Evolutionary conservation across 2,329 filamentous ascomycete species (phyloP).

Genomic region (Pseudodiploospora longispora): DNA sequence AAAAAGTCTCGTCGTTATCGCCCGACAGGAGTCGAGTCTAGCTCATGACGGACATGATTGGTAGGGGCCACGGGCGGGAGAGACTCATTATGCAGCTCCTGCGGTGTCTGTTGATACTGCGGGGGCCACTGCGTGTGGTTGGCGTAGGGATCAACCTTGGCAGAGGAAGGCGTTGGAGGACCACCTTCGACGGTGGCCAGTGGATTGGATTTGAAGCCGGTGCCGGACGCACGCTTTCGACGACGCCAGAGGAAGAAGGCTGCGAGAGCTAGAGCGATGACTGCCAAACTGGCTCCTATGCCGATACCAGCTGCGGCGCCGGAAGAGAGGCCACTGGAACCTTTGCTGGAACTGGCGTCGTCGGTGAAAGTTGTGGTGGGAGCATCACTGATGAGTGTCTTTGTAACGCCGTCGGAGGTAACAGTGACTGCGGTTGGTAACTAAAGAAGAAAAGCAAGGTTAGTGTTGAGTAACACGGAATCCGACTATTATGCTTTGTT

Average conservation of each 20-base stretch:
- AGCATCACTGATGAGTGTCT: too few species aligned
- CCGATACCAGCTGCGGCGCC: constrained; percentile 23
- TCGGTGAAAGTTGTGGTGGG: constrained; percentile 1
- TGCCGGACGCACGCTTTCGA: constrained; percentile 1
- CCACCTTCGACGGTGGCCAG: background rate
- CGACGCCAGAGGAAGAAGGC: constrained; percentile 22
- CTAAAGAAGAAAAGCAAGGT: too few species aligned
- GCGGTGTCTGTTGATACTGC: background rate
- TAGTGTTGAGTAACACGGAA: too few species aligned
- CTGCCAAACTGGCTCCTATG: constrained; percentile 19
- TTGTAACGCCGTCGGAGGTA: too few species aligned
- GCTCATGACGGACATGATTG: too few species aligned
- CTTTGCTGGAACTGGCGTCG: background rate
- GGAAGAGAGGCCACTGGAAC: constrained; percentile 15
- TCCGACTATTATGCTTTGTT: too few species aligned
- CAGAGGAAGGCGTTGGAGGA: background rate
- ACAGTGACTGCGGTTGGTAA: too few species aligned
- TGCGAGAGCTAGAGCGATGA: constrained; percentile 14
- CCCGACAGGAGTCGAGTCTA: too few species aligned
- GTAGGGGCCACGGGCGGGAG: too few species aligned
- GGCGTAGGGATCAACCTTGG: background rate
- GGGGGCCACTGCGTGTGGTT: background rate
- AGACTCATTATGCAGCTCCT: background rate
- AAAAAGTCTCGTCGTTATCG: too few species aligned
- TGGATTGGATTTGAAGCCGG: background rate